A percentile compares a stretch with the other conserved stretches of the same genome.
phyloP scores from a whole-genome alignment of 768 basidiomycete genomes.

The Kwoniella mangroviensis region DNA sequence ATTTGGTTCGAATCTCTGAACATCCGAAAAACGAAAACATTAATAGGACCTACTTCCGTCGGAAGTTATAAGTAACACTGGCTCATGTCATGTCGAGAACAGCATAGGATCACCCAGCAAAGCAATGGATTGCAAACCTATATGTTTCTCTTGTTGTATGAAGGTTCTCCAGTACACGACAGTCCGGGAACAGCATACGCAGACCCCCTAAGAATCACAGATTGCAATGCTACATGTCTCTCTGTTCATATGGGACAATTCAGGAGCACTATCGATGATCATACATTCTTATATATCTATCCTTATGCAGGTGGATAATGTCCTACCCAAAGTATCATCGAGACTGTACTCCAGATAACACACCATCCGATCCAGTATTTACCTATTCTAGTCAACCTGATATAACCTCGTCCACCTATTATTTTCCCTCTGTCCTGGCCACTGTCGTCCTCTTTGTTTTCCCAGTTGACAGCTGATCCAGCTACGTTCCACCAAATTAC shows the following conservation, averaged over 20 bases:
- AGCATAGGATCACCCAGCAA: neutral
- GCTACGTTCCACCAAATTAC: slow-evolving; percentile 85
- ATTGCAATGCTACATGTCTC: neutral
- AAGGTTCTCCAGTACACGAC: neutral
- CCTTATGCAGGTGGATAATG: slow-evolving; percentile 87
- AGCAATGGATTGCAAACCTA: neutral
- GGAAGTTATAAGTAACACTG: neutral
- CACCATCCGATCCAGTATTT: slow-evolving; percentile 77
- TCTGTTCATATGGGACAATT: neutral
- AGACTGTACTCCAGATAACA: slow-evolving; percentile 72
- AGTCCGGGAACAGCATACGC: neutral
- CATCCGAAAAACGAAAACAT: neutral
- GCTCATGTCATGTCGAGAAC: neutral
- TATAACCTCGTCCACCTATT: slow-evolving; percentile 2
- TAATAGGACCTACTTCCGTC: neutral
- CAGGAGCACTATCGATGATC: too few species aligned
- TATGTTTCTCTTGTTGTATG: neutral
- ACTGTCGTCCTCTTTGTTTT: neutral
- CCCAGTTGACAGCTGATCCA: slow-evolving; percentile 62
- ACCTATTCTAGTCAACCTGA: slow-evolving; percentile 58
- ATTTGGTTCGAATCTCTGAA: neutral
- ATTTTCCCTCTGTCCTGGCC: neutral
- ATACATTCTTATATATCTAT: too few species aligned
- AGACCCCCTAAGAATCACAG: neutral
- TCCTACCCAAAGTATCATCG: slow-evolving; percentile 75